Evolutionary conservation across 2,329 filamentous ascomycete genomes (phyloP), one percentile per base, ranked within the genome.

Genomic region (Juglanconis juglandina): DNA sequence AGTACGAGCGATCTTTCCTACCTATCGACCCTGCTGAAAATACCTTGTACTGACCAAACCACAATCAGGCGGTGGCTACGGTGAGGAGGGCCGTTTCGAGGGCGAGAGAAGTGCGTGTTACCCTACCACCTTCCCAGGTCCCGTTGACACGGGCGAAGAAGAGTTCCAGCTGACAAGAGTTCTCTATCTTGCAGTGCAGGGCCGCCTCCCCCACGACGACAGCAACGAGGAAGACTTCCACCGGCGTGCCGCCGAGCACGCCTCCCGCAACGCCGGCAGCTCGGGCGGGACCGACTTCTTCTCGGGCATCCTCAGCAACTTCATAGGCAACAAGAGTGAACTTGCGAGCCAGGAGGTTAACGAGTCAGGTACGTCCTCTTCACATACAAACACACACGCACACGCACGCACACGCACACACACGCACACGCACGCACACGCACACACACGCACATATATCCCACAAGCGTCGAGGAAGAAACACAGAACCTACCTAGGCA

Each of bases 251-350:
- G 77, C 80, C 58, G 72, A 80, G 58, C 75, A 80, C 53, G 83
- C 82, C 17, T 73, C 74, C 64, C 72, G 75, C 37, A 74, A 77
- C 58, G 77, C 80, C 30, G 79, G 81, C 58, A 71, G 69, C 39
- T 79, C 77, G 32, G 80, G 80, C 53, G 75, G 77, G 67, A 69
- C 69, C 67, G 75, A 76, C 67, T 70, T 85, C 60, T 86, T 85
- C 68, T 76, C 77, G 60, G 72, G 63, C 66, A 73, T 85, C 60
- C 71, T 84, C 37, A 74, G 76, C 56, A 68, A 75, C 47, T 73
- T 86, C 51, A 72, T 74, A 17, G 73, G 81, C 72, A 81, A 80
- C 70, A 81, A 83, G 76, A 67, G 72, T 60, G 71, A 75, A 59
- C 69, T 84, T 32, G 74, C 75, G n/a, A 67, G 77, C 41, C 76